phyloP scores from a whole-genome alignment of 345 rosid genomes.

The Bruguiera parviflora region DNA sequence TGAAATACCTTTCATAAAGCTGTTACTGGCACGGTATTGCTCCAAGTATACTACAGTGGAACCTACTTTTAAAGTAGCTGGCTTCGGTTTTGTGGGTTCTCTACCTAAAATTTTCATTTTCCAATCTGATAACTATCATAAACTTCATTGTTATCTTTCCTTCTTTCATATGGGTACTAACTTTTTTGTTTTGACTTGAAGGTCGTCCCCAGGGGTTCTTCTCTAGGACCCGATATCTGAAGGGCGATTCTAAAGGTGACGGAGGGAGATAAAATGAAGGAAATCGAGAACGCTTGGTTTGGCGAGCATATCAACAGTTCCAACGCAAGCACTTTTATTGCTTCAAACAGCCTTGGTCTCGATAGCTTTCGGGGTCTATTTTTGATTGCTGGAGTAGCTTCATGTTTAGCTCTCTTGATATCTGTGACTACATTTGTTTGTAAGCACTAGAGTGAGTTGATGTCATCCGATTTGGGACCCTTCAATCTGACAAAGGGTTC shows the following conservation, averaged over 20 bases:
- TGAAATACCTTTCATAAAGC: constrained; percentile 41
- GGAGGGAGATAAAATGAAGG: constrained; percentile 12
- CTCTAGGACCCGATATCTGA: constrained; percentile 21
- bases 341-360: too few relatives aligned
- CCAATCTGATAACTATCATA: constrained; percentile 7
- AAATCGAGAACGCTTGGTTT: too few relatives aligned
- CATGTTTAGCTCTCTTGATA: constrained; percentile 8
- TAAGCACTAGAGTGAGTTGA: not conserved
- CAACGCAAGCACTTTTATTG: too few relatives aligned
- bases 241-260: constrained; percentile 21
- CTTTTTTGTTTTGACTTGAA: not conserved
- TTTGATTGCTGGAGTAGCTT: constrained; percentile 4
- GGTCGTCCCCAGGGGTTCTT: constrained; percentile 24
- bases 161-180: not conserved
- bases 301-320: too few relatives aligned
- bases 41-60: constrained; percentile 8
- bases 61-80: too few relatives aligned
- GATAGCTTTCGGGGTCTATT: too few relatives aligned
- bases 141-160: constrained; percentile 13
- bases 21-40: constrained; percentile 38
- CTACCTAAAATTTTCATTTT: constrained; percentile 7
- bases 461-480: not conserved
- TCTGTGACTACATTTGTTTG: not conserved
- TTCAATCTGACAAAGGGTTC: constrained; percentile 1
- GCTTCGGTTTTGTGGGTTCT: constrained; percentile 11